Evolutionary conservation across 257 asterid genomes (phyloP).

Genomic region (Gardenia jasminoides): DNA sequence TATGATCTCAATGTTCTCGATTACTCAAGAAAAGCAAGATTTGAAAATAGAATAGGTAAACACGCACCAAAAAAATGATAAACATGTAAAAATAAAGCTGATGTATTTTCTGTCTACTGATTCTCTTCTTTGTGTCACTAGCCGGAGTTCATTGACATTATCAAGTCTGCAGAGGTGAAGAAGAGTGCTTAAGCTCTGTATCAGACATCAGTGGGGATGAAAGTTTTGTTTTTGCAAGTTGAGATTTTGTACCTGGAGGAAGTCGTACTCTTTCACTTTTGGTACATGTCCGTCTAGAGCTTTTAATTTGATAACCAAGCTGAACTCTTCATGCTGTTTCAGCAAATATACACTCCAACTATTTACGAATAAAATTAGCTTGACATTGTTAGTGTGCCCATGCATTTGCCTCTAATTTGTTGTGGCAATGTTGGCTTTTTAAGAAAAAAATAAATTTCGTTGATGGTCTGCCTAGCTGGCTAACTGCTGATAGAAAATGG

Average conservation of each 20-base stretch:
- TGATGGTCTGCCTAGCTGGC: background rate
- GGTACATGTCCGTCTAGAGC: conserved; percentile 8
- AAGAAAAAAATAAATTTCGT: background rate
- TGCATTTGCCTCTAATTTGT: background rate
- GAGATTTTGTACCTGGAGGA: conserved; percentile 17
- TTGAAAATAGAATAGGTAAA: background rate
- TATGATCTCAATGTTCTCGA: background rate
- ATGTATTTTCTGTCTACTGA: background rate
- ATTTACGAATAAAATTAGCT: conserved; percentile 7
- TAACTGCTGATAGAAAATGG: background rate
- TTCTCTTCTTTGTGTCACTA: conserved; percentile 19
- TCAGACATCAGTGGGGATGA: conserved; percentile 17
- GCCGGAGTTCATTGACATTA: conserved; percentile 90
- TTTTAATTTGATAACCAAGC: conserved; percentile 15
- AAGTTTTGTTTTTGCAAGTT: conserved; percentile 35
- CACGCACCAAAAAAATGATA: background rate
- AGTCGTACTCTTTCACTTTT: conserved; percentile 4
- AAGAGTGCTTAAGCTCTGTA: conserved; percentile 48
- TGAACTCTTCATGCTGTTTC: background rate
- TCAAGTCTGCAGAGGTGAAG: conserved; percentile 83
- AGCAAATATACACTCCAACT: background rate
- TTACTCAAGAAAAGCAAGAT: background rate
- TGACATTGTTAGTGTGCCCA: background rate
- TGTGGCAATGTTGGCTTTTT: background rate
- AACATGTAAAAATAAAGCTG: background rate